Evolutionary conservation across 305 asterid species (phyloP), one percentile per base, ranked within the genome.

Genomic region (Petunia hybrid): DNA sequence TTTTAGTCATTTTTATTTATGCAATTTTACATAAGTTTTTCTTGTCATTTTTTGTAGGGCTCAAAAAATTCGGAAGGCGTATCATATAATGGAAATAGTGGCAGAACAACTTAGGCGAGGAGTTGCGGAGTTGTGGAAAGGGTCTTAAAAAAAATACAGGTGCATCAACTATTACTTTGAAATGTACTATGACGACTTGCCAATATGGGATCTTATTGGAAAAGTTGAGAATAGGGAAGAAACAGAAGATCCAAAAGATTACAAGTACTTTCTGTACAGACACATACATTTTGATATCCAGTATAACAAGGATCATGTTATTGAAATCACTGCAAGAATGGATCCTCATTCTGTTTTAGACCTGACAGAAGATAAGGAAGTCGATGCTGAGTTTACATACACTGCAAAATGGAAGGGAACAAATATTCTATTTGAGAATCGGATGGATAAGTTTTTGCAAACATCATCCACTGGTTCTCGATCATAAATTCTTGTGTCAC

Each of bases 111-210:
- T 22, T 22, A 22, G 31, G 31, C 31, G 31, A 22, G 31, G 31
- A 22, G 31, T 22, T 22, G 31, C 31, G 31, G 31, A 22, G 31
- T 22, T 22, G 31, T 22, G 31, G 31, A 22, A 22, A 22, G 31
- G 31, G 31, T 22, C 31, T 22, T 22, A 22, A 22, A 22, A 22
- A 22, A 22, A 22, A 22, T 22, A 1, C 31, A 22, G 31, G 31
- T 22, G 31, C 31, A 22, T 22, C 31, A 22, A 85, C 76, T 85
- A 85, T 76, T 85, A 82, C 84, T 82, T 82, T 39, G 80, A 85
- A 45, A 85, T 85, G 88, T 85, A 85, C 57, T 85, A 82, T 77
- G 88, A 85, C 63, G 88, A 85, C 78, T 66, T 22, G 31, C 31
- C 31, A 22, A 22, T 22, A 22, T 22, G 31, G 31, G 31, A 22